These are phyloP conservation scores for Cenchrus purpureus DNA, from an alignment of 176 grass and related monocot species.

Conservation along the genomic window DNA sequence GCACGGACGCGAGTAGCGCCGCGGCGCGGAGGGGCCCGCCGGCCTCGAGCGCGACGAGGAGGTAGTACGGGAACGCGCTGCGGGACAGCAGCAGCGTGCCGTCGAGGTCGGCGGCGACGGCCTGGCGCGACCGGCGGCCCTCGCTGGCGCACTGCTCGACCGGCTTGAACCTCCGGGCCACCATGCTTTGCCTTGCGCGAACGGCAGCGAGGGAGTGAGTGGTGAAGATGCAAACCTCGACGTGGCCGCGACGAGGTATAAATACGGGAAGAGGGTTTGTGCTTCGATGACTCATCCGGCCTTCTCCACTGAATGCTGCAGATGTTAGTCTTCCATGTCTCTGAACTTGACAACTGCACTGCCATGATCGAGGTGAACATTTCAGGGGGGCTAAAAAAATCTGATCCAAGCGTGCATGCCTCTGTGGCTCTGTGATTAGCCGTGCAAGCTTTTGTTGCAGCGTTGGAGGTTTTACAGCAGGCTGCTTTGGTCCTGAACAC, in stretches of 20 bases:
- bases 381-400: no score
- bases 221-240: neutral
- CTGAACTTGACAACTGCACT: neutral
- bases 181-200: slow-evolving; percentile 20
- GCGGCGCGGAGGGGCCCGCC: slow-evolving; percentile 64
- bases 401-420: neutral
- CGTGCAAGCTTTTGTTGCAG: neutral
- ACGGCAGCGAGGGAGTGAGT: neutral
- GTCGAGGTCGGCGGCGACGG: slow-evolving; percentile 80
- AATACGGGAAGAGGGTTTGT: neutral
- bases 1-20: slow-evolving; percentile 59
- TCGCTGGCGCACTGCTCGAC: slow-evolving; percentile 63
- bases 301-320: neutral
- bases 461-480: neutral
- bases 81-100: slow-evolving; percentile 80
- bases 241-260: neutral
- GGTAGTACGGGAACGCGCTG: slow-evolving; percentile 84
- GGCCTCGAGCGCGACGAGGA: slow-evolving; percentile 83
- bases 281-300: neutral
- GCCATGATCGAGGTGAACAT: no score
- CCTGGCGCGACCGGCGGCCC: slow-evolving; percentile 59
- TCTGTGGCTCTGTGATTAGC: neutral
- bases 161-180: slow-evolving; percentile 46
- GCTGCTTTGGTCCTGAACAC: neutral
- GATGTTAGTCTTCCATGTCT: neutral